Conservation (phyloP, 2,329 filamentous ascomycete species). For the Arthrobotrys sphaeroides region DNA sequence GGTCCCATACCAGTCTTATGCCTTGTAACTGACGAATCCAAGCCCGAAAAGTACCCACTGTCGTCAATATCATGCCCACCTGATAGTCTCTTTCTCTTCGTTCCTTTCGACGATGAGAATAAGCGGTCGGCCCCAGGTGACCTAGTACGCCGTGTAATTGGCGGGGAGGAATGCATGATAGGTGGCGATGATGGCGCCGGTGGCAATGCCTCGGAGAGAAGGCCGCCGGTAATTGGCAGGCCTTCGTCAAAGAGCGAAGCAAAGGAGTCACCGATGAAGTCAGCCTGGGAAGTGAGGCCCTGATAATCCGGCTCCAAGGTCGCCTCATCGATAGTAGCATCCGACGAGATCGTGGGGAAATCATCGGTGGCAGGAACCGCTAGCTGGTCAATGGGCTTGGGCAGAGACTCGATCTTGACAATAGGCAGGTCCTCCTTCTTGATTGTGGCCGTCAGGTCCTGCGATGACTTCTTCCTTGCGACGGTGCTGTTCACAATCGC, state of each 20-base stretch:
- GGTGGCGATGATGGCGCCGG: constrained; percentile 70
- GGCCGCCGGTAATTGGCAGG: constrained; percentile 61
- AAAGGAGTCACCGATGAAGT: constrained; percentile 64
- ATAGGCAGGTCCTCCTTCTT: constrained; percentile 41
- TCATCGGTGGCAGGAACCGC: constrained; percentile 55
- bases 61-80: constrained; percentile 72
- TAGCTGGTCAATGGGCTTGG: constrained; percentile 33
- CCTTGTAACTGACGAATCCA: constrained; percentile 87
- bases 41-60: constrained; percentile 95
- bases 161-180: constrained; percentile 89
- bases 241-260: constrained; percentile 63
- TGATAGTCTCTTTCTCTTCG: constrained; percentile 77
- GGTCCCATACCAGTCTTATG: constrained; percentile 82
- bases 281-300: constrained; percentile 49
- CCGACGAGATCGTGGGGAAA: constrained; percentile 63
- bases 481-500: constrained; percentile 55
- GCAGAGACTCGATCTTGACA: constrained; percentile 38
- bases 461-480: constrained; percentile 39
- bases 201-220: constrained; percentile 62
- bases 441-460: constrained; percentile 14
- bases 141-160: constrained; percentile 73
- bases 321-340: constrained; percentile 64
- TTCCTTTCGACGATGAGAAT: constrained; percentile 55
- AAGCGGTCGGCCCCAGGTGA: constrained; percentile 73
- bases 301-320: constrained; percentile 50